Base-by-base conservation (phyloP, 805 yeast species). In the Cephaloascus albidus region DNA sequence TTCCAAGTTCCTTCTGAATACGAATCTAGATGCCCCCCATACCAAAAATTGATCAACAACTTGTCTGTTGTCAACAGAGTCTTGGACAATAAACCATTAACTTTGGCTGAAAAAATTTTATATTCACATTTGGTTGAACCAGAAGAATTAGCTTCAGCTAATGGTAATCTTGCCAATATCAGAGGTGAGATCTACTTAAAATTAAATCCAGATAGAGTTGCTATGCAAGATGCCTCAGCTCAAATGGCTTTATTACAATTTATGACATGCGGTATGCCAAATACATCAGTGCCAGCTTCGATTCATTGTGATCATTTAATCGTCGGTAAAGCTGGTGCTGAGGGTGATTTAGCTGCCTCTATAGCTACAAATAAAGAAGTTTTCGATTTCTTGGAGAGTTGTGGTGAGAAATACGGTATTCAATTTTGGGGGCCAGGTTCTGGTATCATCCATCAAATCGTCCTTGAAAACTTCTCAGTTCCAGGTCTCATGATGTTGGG, bases 171-270 rank as follows among this genome's bases (percentile, higher is more conserved):
- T 15, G 52, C 66, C 38, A 72, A 74, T 49, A 65, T 82, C 46
- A 78, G 98, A 65, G 99, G 98, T 50, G 70, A 80, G 37, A 78
- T 89, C 39, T 93, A 93, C 65, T 74, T 93, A 60, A 93, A 93
- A 70, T 74, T 93, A 53, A 78, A 85, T 59, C 98, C 98, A 18
- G 98, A 93, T 60, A 79, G 98, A 60, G 97, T 93, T 36, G 98
- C 98, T 20, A 90, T 94, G 95, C 98, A 93, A 71, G 98, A 93
- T 72, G 98, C 98, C n/a, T 85, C 96, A 26, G 98, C 98, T 16
- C 98, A 93, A 67, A 93, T 90, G 86, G 98, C 98, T n/a, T 71
- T 93, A 50, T 70, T 93, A 52, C 98, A 93, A 67, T 93, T 93
- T 69, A 93, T 93, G 96, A 87, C 97, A 39, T 90, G 96, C 48